Evolutionary conservation across 345 rosid species (phyloP).

Genomic region (Eucalyptus coolabah): DNA sequence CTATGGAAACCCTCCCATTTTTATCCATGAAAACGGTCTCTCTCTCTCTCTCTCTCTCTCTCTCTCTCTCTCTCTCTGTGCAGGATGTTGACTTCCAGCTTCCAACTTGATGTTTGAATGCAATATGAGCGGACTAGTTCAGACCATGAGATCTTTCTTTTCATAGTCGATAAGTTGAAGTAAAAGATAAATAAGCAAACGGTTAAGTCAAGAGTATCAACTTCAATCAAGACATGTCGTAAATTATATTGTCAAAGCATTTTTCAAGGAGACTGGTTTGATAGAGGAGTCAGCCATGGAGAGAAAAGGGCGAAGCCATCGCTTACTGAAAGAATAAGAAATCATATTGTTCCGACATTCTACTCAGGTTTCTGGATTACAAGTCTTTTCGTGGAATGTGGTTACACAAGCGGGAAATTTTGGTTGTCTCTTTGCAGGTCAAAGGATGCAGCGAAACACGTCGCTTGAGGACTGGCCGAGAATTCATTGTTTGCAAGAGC

Average conservation of each 20-base stretch:
- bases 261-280: not conserved
- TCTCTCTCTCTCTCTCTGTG: not conserved
- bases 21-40: constrained; percentile 7
- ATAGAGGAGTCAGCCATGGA: not conserved
- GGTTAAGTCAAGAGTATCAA: not conserved
- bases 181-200: not conserved
- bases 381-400: not conserved
- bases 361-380: not conserved
- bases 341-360: not conserved
- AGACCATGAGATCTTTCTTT: not conserved
- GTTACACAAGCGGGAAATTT: not conserved
- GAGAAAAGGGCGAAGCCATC: not conserved
- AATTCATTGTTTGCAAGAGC: not conserved
- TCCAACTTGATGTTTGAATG: not conserved
- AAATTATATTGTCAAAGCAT: not conserved
- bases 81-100: not conserved
- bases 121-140: not conserved
- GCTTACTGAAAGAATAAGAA: not conserved
- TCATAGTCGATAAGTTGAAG: not conserved
- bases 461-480: constrained; percentile 1
- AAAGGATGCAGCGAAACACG: not conserved
- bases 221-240: not conserved
- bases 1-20: constrained; percentile 1
- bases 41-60: not conserved
- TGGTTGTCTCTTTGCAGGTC: not conserved